Evolutionary conservation across 2,329 filamentous ascomycete genomes (phyloP).

Genomic region (Aureobasidium sp.): DNA sequence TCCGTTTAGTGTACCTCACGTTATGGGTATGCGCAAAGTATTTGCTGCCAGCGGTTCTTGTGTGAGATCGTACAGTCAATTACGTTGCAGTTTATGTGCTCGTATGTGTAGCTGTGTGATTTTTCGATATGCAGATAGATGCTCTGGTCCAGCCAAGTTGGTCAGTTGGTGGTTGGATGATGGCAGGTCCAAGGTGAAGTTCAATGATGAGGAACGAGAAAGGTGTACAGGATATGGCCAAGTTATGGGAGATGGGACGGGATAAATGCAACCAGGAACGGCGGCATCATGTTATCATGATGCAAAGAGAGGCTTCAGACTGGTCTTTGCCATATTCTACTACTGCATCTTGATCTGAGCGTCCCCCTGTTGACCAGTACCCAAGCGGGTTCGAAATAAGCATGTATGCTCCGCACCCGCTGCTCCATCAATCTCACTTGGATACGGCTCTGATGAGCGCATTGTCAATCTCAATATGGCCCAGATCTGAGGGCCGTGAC

Average conservation of each 20-base stretch:
- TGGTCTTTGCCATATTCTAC: slow-evolving; percentile 10
- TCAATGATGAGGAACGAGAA: background rate
- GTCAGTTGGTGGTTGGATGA: background rate
- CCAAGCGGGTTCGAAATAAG: slow-evolving; percentile 8
- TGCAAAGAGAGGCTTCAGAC: slow-evolving; percentile 4
- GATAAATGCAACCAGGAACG: slow-evolving; percentile 4
- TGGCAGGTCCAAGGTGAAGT: background rate
- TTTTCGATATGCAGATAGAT: background rate
- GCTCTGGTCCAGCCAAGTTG: background rate
- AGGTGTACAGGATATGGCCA: background rate
- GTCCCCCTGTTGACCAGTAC: slow-evolving; percentile 1
- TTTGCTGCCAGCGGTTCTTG: background rate
- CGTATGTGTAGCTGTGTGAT: background rate
- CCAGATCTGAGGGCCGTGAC: slow-evolving; percentile 5
- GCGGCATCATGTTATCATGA: background rate
- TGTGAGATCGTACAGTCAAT: background rate
- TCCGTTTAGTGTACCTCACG: background rate
- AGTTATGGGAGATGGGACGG: slow-evolving; percentile 2
- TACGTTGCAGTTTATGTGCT: background rate
- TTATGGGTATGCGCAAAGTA: background rate
- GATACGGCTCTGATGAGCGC: slow-evolving; percentile 3
- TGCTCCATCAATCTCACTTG: slow-evolving; percentile 8
- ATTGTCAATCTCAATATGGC: slow-evolving; percentile 1
- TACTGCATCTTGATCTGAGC: slow-evolving; percentile 12
- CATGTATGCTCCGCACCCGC: slow-evolving; percentile 10